Percentiles rank a stretch among this genome's conserved stretches.
These are phyloP conservation scores for Babesia bovis DNA, from an alignment of 169 alveolate species.

Conservation along the genomic window DNA sequence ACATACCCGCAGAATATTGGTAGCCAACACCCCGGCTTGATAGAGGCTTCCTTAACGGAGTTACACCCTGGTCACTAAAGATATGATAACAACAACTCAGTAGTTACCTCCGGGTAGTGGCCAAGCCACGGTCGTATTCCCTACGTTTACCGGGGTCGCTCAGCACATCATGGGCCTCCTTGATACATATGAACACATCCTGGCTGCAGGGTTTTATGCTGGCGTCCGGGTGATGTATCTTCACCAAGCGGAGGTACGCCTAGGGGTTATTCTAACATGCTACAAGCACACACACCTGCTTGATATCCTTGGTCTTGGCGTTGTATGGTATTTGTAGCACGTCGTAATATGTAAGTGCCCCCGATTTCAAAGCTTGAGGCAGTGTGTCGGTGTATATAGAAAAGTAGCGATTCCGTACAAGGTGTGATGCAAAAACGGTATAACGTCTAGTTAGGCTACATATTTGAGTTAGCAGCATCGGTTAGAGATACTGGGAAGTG, in stretches of 20 bases:
- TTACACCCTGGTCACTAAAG: no score
- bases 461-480: no score
- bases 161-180: slow-evolving; percentile 59
- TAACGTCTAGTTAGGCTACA: no score
- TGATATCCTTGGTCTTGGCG: slow-evolving; percentile 29
- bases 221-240: slow-evolving; percentile 61
- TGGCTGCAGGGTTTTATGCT: slow-evolving; percentile 30
- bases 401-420: neutral
- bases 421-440: no score
- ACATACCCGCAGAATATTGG: no score
- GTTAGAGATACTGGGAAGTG: no score
- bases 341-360: slow-evolving; percentile 57
- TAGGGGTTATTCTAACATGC: neutral
- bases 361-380: slow-evolving; percentile 25
- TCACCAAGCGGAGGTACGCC: slow-evolving; percentile 58
- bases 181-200: slow-evolving; percentile 51
- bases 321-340: slow-evolving; percentile 29
- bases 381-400: slow-evolving; percentile 18
- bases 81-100: no score
- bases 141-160: slow-evolving; percentile 32
- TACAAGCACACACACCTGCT: slow-evolving; percentile 21
- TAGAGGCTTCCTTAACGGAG: no score
- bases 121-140: slow-evolving; percentile 17
- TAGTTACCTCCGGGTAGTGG: neutral
- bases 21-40: neutral